Evolutionary conservation across 176 grass and related monocot species (phyloP).

Genomic region (Paspalum vaginatum): DNA sequence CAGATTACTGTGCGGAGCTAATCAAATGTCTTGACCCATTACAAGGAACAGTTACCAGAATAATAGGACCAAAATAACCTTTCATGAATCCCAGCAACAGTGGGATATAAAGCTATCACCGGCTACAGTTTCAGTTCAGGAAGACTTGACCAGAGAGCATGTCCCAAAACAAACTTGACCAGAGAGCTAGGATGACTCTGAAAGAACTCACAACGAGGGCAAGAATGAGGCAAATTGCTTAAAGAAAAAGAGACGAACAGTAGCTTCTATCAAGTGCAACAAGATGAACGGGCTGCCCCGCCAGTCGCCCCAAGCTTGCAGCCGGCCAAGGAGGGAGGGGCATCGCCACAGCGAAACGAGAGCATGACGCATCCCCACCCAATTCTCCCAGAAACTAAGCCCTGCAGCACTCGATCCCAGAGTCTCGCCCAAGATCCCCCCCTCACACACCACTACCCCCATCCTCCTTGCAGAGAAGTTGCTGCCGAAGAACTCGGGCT

Average conservation of each 20-base stretch:
- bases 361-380: not conserved
- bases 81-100: not conserved
- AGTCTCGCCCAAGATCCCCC: slow-evolving; percentile 34
- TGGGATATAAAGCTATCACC: slow-evolving; percentile 9
- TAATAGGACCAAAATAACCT: not conserved
- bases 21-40: not conserved
- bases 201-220: not conserved
- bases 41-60: not conserved
- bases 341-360: not conserved
- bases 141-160: not conserved
- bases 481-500: not conserved
- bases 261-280: not conserved
- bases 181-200: not conserved
- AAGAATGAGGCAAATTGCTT: slow-evolving; percentile 17
- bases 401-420: slow-evolving; percentile 17
- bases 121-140: not conserved
- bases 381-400: not conserved
- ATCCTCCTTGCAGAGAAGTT: not conserved
- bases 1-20: not conserved
- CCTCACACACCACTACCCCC: not conserved
- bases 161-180: not conserved
- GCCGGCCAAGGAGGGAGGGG: not conserved
- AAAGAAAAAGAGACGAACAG: not conserved
- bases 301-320: not conserved
- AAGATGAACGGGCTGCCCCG: not conserved